Conservation (phyloP, 257 asterid genomes). For the Avicennia marina region DNA sequence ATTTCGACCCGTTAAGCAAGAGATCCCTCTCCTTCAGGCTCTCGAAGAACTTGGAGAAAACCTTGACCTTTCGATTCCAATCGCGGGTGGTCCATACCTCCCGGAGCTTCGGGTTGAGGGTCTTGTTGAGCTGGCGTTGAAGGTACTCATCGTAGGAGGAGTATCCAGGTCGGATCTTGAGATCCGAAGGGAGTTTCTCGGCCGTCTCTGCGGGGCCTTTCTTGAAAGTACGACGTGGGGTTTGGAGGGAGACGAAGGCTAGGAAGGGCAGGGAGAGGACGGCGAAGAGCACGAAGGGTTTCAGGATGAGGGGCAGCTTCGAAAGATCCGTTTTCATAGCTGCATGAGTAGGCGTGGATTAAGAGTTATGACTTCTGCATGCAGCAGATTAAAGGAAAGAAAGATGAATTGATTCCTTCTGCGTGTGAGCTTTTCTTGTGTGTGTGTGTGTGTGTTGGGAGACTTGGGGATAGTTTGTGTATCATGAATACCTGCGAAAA, state of each 20-base stretch:
- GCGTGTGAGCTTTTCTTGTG: no score
- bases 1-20: conserved; percentile 44
- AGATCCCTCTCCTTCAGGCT: conserved; percentile 32
- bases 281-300: conserved; percentile 42
- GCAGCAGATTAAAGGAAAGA: neutral
- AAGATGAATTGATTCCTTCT: no score
- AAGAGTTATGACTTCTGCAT: neutral
- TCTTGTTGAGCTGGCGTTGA: conserved; percentile 81
- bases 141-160: conserved; percentile 74
- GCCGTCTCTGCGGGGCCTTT: no score
- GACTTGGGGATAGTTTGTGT: neutral
- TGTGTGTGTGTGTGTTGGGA: neutral
- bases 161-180: conserved; percentile 86
- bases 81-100: conserved; percentile 88
- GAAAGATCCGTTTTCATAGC: conserved; percentile 36
- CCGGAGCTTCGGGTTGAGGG: conserved; percentile 81
- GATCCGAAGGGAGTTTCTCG: conserved; percentile 36
- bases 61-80: conserved; percentile 71
- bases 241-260: conserved; percentile 41
- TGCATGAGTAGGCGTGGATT: conserved; percentile 28
- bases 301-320: conserved; percentile 32
- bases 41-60: conserved; percentile 62
- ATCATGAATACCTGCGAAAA: neutral
- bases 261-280: conserved; percentile 38
- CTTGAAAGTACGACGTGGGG: conserved; percentile 20